These are phyloP conservation scores for Psilocybe sp. DNA, from an alignment of 768 basidiomycete genomes.

Conservation along the genomic window DNA sequence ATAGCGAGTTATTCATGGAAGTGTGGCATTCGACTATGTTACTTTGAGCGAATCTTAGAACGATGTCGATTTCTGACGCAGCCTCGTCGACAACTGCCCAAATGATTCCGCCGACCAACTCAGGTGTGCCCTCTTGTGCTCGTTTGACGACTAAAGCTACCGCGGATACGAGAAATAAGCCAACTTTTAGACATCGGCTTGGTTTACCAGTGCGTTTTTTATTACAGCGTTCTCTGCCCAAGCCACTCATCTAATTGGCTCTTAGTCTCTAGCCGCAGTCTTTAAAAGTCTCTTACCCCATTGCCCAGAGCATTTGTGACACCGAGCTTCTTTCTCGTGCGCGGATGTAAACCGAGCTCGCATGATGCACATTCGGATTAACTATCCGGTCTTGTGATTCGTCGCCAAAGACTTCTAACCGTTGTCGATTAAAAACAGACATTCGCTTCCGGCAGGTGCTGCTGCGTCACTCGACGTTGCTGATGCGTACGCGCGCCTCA, in stretches of 20 bases:
- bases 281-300: slow-evolving; percentile 17
- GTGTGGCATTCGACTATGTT: too few species aligned
- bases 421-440: slow-evolving; percentile 1
- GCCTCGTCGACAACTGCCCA: too few species aligned
- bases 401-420: background rate
- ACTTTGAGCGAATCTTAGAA: too few species aligned
- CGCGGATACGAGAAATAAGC: too few species aligned
- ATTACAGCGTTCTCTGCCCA: background rate
- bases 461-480: background rate
- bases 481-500: background rate
- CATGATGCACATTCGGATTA: slow-evolving; percentile 9
- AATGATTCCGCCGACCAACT: too few species aligned
- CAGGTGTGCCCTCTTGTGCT: too few species aligned
- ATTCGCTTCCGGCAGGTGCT: background rate
- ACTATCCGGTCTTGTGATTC: slow-evolving; percentile 7
- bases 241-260: slow-evolving; percentile 1
- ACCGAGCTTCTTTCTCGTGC: slow-evolving; percentile 4
- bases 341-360: background rate
- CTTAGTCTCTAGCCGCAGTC: background rate
- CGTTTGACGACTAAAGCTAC: too few species aligned
- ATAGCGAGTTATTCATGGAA: too few species aligned
- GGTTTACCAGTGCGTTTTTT: background rate
- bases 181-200: too few species aligned
- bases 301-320: slow-evolving; percentile 6
- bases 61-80: too few species aligned